Evolutionary conservation across 257 asterid genomes (phyloP).

Genomic region (Plantago elongata): DNA sequence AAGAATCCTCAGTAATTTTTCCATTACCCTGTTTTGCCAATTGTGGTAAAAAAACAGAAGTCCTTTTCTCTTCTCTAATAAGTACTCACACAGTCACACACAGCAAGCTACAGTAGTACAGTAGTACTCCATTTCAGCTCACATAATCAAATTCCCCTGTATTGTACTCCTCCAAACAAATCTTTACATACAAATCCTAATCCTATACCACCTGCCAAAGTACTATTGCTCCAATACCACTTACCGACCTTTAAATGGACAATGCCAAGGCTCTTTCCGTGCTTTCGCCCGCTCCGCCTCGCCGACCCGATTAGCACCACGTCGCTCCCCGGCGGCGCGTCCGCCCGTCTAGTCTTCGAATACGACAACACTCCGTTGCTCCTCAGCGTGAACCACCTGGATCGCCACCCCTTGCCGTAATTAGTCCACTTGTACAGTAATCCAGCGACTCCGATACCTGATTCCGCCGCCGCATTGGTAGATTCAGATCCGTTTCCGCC

Average conservation of each 20-base stretch:
- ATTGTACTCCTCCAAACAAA: background rate
- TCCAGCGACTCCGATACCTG: conserved; percentile 55
- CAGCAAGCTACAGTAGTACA: conserved; percentile 25
- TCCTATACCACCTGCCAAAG: too few relatives aligned
- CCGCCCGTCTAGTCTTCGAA: conserved; percentile 58
- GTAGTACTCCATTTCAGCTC: background rate
- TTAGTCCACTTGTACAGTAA: conserved; percentile 86
- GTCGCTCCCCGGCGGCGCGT: conserved; percentile 30
- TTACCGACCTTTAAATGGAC: conserved; percentile 73
- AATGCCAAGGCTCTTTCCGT: conserved; percentile 53
- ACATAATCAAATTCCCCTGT: background rate
- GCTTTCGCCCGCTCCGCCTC: conserved; percentile 35
- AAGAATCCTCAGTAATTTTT: too few relatives aligned
- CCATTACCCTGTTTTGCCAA: conserved; percentile 24
- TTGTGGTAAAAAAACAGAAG: conserved; percentile 27
- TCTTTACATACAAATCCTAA: background rate
- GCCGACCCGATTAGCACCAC: conserved; percentile 29
- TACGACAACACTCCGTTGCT: conserved; percentile 73
- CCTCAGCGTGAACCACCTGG: conserved; percentile 78
- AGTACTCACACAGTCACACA: conserved; percentile 15
- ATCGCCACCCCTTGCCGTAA: conserved; percentile 95
- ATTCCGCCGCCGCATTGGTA: conserved; percentile 46
- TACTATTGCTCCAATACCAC: background rate
- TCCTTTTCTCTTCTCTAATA: conserved; percentile 1
- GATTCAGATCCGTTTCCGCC: conserved; percentile 53